Base-by-base conservation (phyloP, 441 rosid genomes). In the Manihot esculenta region DNA sequence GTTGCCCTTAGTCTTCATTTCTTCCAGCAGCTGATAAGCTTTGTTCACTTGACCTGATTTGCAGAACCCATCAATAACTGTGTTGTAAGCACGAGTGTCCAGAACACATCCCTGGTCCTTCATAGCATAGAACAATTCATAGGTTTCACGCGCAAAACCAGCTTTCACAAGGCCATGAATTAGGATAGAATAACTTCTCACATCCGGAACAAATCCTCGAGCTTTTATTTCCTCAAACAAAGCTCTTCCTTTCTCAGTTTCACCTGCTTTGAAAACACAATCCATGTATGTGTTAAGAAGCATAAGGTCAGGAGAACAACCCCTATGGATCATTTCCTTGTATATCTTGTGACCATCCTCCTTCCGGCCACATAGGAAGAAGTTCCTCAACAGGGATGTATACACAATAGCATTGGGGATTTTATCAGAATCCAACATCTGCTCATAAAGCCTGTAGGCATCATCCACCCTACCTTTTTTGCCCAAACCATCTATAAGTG, bases 301-400 rank as follows among this genome's bases (percentile, higher is more conserved):
- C 83, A 70, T 86, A 76, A 92, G 85, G 74, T 94, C 98, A 69
- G 94, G 96, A 73, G 80, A 70, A 64, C 91, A 90, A 15, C 86
- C 96, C 24, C 79, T 80, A 23, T 64, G 72, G 44, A 86, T 75
- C 99, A 94, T 88, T 83, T 94, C 99, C 72, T 88, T 92, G 77
- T 86, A 94, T 69, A 90, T 82, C 88, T 94, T 94, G 84, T 94
- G 97, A 12, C 98, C 98, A 83, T 94, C 99, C 66, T 85, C 93
- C 79, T 88, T 89, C 81, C 98, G 82, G 44, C 93, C 89, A n/a
- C 76, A 75, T 72, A 71, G 88, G 83, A 94, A 94, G 79, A 92
- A 94, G 84, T 80, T 92, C 76, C 83, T 85, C 30, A 94, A 89
- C 38, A 92, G 93, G 74, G 92, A 89, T 44, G 98, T 92, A 76